Conservation (phyloP, 257 asterid genomes). For the Penstemon barbatus region DNA sequence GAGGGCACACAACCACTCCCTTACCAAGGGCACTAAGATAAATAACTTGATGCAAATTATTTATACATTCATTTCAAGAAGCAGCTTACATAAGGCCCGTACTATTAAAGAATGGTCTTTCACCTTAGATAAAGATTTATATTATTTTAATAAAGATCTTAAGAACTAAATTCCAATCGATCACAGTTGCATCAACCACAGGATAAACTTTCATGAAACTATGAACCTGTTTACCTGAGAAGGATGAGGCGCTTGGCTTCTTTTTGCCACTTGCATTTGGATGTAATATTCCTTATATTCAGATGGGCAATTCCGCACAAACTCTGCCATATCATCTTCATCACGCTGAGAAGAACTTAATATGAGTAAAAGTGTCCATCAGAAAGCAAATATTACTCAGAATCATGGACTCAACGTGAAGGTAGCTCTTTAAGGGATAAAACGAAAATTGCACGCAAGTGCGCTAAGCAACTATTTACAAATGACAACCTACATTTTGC, state of each 20-base stretch:
- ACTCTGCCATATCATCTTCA: constrained; percentile 79
- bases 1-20: not conserved
- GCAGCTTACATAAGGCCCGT: not conserved
- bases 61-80: not conserved
- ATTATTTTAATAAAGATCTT: not conserved
- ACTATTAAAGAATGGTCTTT: not conserved
- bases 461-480: not conserved
- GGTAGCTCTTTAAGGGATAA: not conserved
- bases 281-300: constrained; percentile 92
- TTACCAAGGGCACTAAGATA: constrained; percentile 3
- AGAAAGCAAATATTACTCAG: not conserved
- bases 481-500: constrained; percentile 5
- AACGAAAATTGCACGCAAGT: not conserved
- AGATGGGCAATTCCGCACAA: constrained; percentile 67
- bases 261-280: constrained; percentile 98
- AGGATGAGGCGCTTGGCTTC: constrained; percentile 92
- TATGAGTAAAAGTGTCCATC: not conserved
- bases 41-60: not conserved
- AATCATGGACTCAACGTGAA: not conserved
- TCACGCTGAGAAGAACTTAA: constrained; percentile 63
- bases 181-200: constrained; percentile 7
- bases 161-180: not conserved
- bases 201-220: not conserved
- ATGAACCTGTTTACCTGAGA: constrained; percentile 62
- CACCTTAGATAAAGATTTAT: not conserved